phyloP scores from a whole-genome alignment of 106 monocot genomes.

The Platanthera guangdongensis region DNA sequence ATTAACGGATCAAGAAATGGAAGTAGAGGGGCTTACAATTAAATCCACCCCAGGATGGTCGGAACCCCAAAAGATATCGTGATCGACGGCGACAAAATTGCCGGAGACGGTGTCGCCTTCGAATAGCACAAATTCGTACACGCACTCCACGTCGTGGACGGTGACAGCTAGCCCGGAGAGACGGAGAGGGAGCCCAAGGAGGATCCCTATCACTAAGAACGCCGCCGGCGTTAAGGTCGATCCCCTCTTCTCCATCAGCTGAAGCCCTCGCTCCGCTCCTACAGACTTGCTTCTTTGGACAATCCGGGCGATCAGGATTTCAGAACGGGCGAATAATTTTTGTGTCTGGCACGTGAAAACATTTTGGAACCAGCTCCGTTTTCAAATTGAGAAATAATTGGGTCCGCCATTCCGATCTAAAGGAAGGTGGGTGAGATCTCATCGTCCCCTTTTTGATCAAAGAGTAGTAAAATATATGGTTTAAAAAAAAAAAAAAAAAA shows the following conservation, averaged over 20 bases:
- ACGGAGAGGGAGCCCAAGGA: constrained; percentile 10
- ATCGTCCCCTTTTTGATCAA: too few species aligned
- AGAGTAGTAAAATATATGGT: too few species aligned
- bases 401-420: too few species aligned
- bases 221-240: constrained; percentile 1
- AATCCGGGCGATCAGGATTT: too few species aligned
- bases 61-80: constrained; percentile 57
- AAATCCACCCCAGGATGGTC: constrained; percentile 63
- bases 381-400: too few species aligned
- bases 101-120: constrained; percentile 53
- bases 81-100: constrained; percentile 69
- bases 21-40: constrained; percentile 24
- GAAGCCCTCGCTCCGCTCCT: neutral
- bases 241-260: constrained; percentile 10
- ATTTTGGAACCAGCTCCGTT: too few species aligned
- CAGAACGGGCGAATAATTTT: too few species aligned
- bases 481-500: too few species aligned
- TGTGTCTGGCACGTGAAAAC: too few species aligned
- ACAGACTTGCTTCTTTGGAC: too few species aligned
- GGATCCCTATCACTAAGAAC: constrained; percentile 10
- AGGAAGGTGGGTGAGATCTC: too few species aligned
- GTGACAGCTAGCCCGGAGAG: constrained; percentile 41
- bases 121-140: constrained; percentile 62
- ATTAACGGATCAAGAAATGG: neutral
- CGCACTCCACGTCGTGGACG: constrained; percentile 53